Base-by-base conservation (phyloP, 805 yeast species). In the Saccharomycopsis fermentans region DNA sequence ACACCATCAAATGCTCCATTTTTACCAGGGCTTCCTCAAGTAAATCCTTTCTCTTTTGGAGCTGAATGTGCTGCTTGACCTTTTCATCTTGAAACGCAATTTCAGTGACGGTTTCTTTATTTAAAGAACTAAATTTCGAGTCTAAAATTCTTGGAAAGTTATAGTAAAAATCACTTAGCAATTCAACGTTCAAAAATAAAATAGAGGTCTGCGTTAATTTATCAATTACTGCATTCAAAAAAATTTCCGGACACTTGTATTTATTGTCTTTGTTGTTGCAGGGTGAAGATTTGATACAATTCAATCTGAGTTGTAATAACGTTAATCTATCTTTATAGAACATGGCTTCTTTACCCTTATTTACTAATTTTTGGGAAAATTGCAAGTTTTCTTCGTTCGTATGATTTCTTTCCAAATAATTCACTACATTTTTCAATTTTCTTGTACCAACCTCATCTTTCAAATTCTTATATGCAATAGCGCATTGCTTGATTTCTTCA, bases 1-100 rank as follows among this genome's bases (percentile, higher is more conserved):
- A 47, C 14, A 62, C 63, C 52, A 61, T 61, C 12, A 61, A 39
- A 37, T 59, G 59, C 63, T 92, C 97, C 58, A 94, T 90, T 73
- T 88, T 92, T 60, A 77, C 78, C 65, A 91, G 69, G 0, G 97
- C 99, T 55, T 87, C 73, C 64, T 90, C 96, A 56, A 95, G 77
- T 58, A 90, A 73, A 66, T 90, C 96, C 69, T 92, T 94, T 54
- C 97, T 81, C 70, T 90, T 92, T 70, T 94, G 99, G 62, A 95
- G 73, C 67, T 92, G 97, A 65, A 94, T 87, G 67, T 94, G 99
- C 65, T 86, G 80, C 69, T 86, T 86, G 59, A 95, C 82, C 71
- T 84, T 87, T 21, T 96, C 94, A 71, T 94, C 97, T 71, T 94
- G 97, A 65, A 90, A 89, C 0, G 99, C 99, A 73, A 92, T 89